Evolutionary conservation across 129 eudicot species (phyloP), one percentile per base, ranked within the genome.

Genomic region (Cynara cardunculus): DNA sequence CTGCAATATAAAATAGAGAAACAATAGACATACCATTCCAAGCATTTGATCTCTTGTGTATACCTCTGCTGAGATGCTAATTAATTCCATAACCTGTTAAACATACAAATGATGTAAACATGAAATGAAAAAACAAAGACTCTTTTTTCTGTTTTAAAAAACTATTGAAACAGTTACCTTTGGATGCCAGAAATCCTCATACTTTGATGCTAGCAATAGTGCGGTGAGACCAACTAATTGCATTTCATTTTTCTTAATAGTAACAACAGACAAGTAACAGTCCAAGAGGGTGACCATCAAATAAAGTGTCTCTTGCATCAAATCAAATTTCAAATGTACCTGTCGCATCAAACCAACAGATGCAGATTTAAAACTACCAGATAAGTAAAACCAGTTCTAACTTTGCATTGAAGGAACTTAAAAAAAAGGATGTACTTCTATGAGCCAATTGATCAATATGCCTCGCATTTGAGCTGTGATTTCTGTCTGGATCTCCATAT

Each of bases 161-260:
- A 30, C 3, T 31, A 25, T 16, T 3, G 24, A 62, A 81, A 67
- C 66, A 79, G n/a, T 77, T 85, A 94, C 99, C 94, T 91, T 87
- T 34, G 99, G 99, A 83, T 92, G 97, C 99, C 99, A 95, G 74
- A 89, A 92, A 80, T 95, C 99, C 86, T 95, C 99, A 77, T 95
- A 95, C 75, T 95, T 95, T 18, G 99, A 95, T 73, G 99, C 99
- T 76, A 95, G 83, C 83, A 95, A 85, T 35, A 95, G 91, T 75
- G 97, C 85, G 49, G 97, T 89, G 74, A 95, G 97, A 80, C 97
- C 99, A 88, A 95, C 97, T 80, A 95, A 81, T 81, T 95, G 99
- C 89, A 92, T 78, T 79, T 95, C 93, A 68, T 77, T 90, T 86
- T 81, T 95, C 86, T 82, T 89, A 31, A 89, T 83, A 61, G 67